These are phyloP conservation scores for Darksidea phi DNA, from an alignment of 495 filamentous ascomycete genomes.

Conservation along the genomic window DNA sequence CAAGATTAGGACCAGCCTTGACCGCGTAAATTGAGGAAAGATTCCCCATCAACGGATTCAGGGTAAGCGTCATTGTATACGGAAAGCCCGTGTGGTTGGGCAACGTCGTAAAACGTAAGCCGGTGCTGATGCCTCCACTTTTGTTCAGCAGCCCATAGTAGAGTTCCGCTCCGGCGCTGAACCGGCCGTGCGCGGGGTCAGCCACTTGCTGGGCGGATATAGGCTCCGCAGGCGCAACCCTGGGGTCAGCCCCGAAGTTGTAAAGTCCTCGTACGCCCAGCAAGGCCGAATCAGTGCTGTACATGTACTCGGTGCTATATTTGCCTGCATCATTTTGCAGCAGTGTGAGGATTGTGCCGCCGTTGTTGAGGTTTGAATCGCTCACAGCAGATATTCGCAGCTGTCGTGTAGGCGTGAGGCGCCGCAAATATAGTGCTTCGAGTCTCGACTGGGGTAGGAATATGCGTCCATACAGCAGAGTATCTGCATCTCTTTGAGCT, in stretches of 20 bases:
- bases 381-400: slow-evolving; percentile 80
- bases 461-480: slow-evolving; percentile 82
- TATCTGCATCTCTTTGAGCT: slow-evolving; percentile 46
- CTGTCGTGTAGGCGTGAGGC: slow-evolving; percentile 75
- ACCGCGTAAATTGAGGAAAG: slow-evolving; percentile 87
- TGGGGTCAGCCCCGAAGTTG: slow-evolving; percentile 86
- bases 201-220: slow-evolving; percentile 15
- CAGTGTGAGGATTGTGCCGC: slow-evolving; percentile 72
- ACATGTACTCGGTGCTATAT: slow-evolving; percentile 86
- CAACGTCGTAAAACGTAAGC: slow-evolving; percentile 84
- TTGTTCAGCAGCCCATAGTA: slow-evolving; percentile 95
- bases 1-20: slow-evolving; percentile 73
- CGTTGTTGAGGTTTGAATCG: slow-evolving; percentile 67
- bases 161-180: slow-evolving; percentile 72
- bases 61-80: slow-evolving; percentile 74
- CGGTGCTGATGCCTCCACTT: slow-evolving; percentile 76
- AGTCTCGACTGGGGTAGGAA: slow-evolving; percentile 81
- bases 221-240: slow-evolving; percentile 37
- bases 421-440: slow-evolving; percentile 81
- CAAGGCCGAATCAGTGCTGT: slow-evolving; percentile 86
- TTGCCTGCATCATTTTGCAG: slow-evolving; percentile 85
- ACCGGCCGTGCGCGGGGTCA: slow-evolving; percentile 40
- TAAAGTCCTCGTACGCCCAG: slow-evolving; percentile 86
- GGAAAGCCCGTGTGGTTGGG: slow-evolving; percentile 84
- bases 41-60: slow-evolving; percentile 92